Percentiles rank a stretch among this genome's conserved stretches.
phyloP scores from a whole-genome alignment of 495 filamentous ascomycete species.

The Xeromyces bisporus region DNA sequence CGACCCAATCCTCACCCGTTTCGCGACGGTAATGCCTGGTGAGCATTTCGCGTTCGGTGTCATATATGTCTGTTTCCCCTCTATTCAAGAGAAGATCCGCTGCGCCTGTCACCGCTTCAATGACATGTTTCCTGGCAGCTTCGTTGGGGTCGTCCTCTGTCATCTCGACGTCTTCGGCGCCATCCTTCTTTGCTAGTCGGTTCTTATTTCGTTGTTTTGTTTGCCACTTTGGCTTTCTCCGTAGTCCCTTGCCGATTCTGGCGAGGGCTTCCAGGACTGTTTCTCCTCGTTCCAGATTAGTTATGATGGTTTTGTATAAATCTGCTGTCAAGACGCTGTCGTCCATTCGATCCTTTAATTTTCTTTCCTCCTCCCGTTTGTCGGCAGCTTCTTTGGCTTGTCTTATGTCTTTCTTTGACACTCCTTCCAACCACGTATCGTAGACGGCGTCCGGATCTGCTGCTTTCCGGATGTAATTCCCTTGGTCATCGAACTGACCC shows the following conservation, averaged over 20 bases:
- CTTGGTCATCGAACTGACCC: slow-evolving; percentile 73
- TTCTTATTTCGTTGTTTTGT: slow-evolving; percentile 37
- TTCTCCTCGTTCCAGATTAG: slow-evolving; percentile 61
- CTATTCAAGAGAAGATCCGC: slow-evolving; percentile 71
- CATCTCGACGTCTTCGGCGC: slow-evolving; percentile 44
- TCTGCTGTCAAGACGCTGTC: slow-evolving; percentile 64
- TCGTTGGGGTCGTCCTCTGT: slow-evolving; percentile 63
- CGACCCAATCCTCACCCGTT: slow-evolving; percentile 82
- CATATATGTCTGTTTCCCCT: slow-evolving; percentile 76
- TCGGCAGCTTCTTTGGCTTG: slow-evolving; percentile 76
- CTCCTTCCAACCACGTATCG: slow-evolving; percentile 79
- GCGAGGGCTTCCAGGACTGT: slow-evolving; percentile 79
- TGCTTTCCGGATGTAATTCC: slow-evolving; percentile 85
- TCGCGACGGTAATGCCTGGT: slow-evolving; percentile 72
- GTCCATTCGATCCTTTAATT: slow-evolving; percentile 48
- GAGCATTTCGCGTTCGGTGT: slow-evolving; percentile 68
- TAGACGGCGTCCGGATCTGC: slow-evolving; percentile 77
- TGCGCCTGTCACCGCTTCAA: slow-evolving; percentile 72
- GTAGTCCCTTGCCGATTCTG: slow-evolving; percentile 53
- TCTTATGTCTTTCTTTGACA: slow-evolving; percentile 86
- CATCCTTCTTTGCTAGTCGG: slow-evolving; percentile 40
- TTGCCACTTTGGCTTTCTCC: slow-evolving; percentile 44
- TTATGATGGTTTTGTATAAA: slow-evolving; percentile 52
- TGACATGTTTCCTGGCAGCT: slow-evolving; percentile 44
- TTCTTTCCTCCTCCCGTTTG: slow-evolving; percentile 59